Evolutionary conservation across 345 rosid species (phyloP).

Genomic region (Hypericum androsaemum): DNA sequence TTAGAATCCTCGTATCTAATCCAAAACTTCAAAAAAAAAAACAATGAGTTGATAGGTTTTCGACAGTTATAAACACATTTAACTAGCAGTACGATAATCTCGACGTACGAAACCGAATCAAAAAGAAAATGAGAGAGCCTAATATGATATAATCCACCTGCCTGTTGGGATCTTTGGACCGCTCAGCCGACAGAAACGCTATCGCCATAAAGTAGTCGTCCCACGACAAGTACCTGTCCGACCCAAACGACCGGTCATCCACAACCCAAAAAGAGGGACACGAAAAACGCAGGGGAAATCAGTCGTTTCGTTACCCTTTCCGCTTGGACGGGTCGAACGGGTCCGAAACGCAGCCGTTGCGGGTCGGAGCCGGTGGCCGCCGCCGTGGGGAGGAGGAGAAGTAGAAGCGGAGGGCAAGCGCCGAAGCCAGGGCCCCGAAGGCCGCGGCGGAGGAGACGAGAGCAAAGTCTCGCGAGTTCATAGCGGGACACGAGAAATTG

Average conservation of each 20-base stretch:
- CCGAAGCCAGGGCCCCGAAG: slow-evolving; percentile 56
- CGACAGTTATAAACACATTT: no score
- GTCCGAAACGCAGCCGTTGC: slow-evolving; percentile 28
- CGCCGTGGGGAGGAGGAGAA: slow-evolving; percentile 20
- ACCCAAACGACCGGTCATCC: not conserved
- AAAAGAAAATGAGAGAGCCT: not conserved
- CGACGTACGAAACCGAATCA: no score
- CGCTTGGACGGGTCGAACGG: slow-evolving; percentile 79
- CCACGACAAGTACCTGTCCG: slow-evolving; percentile 74
- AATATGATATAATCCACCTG: slow-evolving; percentile 48
- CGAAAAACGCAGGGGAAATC: not conserved
- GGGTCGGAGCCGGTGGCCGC: slow-evolving; percentile 17
- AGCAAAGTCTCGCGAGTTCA: slow-evolving; percentile 55
- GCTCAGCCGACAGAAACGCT: slow-evolving; percentile 71
- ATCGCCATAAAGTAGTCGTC: slow-evolving; percentile 95
- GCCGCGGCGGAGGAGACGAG: slow-evolving; percentile 55
- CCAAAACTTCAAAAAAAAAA: no score
- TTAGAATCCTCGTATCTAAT: no score
- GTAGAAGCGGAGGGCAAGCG: slow-evolving; percentile 44
- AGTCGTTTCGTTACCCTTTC: slow-evolving; percentile 33
- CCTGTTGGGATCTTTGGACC: slow-evolving; percentile 95
- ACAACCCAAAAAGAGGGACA: not conserved
- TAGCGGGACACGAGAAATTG: slow-evolving; percentile 1
- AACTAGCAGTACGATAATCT: not conserved
- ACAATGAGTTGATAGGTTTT: no score